Conservation (phyloP, 2,329 filamentous ascomycete genomes). For the Penicillium decumbens region DNA sequence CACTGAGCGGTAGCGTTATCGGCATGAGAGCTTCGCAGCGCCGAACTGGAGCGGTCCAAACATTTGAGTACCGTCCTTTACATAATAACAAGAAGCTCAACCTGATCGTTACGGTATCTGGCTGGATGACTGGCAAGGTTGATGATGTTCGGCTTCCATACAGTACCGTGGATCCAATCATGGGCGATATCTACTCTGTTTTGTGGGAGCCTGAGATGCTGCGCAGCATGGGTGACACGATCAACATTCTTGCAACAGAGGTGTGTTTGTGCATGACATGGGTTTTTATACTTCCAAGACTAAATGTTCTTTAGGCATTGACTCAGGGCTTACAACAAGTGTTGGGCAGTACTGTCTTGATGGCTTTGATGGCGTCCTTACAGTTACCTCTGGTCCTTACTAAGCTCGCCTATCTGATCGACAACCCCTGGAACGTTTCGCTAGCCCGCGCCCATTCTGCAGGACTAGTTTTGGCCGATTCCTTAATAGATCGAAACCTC, state of each 20-base stretch:
- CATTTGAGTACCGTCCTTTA: conserved; percentile 91
- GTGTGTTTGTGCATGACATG: conserved; percentile 46
- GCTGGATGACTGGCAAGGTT: conserved; percentile 97
- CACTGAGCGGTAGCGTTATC: conserved; percentile 80
- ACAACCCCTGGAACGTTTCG: conserved; percentile 98
- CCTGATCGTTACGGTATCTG: conserved; percentile 87
- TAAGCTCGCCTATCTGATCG: conserved; percentile 91
- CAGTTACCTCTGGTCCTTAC: conserved; percentile 88
- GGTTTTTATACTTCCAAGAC: conserved; percentile 1
- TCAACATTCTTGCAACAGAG: conserved; percentile 96
- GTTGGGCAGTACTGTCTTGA: conserved; percentile 80
- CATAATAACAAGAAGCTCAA: conserved; percentile 99
- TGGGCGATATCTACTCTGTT: conserved; percentile 97
- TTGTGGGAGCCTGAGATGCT: conserved; percentile 98
- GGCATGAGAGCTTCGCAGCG: conserved; percentile 79
- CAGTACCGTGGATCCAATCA: conserved; percentile 92
- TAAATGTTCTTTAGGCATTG: conserved; percentile 62
- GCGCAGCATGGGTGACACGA: conserved; percentile 94
- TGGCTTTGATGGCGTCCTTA: conserved; percentile 84
- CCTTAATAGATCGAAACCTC: conserved; percentile 82
- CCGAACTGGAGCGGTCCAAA: conserved; percentile 85
- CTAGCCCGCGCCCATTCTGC: conserved; percentile 82
- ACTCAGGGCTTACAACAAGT: conserved; percentile 96
- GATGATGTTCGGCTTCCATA: conserved; percentile 94
- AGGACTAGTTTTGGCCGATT: conserved; percentile 89